Evolutionary conservation across 177 flowering plant genomes (phyloP).

Genomic region (Tripterygium wilfordii): DNA sequence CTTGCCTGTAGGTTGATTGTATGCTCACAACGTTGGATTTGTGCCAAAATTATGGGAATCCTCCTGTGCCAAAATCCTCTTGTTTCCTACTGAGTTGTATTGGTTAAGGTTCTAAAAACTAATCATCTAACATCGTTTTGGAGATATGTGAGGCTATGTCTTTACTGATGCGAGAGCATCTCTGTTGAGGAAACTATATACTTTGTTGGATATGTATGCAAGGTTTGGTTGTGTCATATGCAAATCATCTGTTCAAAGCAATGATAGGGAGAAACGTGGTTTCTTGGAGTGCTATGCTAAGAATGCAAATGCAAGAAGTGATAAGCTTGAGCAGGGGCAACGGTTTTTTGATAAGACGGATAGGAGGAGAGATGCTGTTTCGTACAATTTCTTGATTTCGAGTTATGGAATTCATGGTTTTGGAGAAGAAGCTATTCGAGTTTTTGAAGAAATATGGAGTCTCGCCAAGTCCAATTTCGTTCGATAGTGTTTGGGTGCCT

Average conservation of each 20-base stretch:
- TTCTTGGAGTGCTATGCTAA: conserved; percentile 86
- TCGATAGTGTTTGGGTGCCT: conserved; percentile 64
- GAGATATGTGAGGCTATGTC: too few relatives aligned
- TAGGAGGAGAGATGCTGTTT: conserved; percentile 60
- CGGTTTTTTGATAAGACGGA: conserved; percentile 51
- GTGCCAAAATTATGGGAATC: too few relatives aligned
- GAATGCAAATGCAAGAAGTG: conserved; percentile 72
- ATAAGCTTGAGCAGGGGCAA: conserved; percentile 42
- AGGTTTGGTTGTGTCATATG: conserved; percentile 53
- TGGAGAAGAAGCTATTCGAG: conserved; percentile 43
- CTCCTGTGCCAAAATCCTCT: too few relatives aligned
- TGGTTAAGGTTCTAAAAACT: too few relatives aligned
- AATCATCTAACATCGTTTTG: too few relatives aligned
- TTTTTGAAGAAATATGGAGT: conserved; percentile 48
- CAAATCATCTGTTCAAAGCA: conserved; percentile 40
- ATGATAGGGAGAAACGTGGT: conserved; percentile 69
- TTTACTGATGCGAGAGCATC: too few relatives aligned
- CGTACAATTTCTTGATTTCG: conserved; percentile 82
- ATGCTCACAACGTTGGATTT: too few relatives aligned
- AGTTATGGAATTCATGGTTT: conserved; percentile 58
- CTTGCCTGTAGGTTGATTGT: too few relatives aligned
- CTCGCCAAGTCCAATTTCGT: conserved; percentile 49
- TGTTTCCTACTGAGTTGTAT: too few relatives aligned
- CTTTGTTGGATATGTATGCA: conserved; percentile 77
- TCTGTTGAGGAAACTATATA: too few relatives aligned